These are phyloP conservation scores for Marasmius sp. DNA, from an alignment of 1,284 basidiomycete species.

Conservation along the genomic window DNA sequence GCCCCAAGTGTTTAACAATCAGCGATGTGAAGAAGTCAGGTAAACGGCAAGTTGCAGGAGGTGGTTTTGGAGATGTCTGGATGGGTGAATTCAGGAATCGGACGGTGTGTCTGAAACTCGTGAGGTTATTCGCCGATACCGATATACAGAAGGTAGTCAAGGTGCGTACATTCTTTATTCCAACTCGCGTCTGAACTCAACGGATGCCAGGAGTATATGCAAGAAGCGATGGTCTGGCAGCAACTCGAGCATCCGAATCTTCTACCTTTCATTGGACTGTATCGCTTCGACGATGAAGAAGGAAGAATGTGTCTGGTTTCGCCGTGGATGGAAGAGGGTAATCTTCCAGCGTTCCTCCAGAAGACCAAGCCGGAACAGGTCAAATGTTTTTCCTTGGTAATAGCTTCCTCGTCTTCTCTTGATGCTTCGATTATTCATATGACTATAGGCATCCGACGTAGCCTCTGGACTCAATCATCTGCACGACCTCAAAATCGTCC, in stretches of 20 bases:
- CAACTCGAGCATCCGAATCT: not conserved
- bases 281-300: not conserved
- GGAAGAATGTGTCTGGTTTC: slow-evolving; percentile 13
- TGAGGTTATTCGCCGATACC: not conserved
- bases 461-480: slow-evolving; percentile 32
- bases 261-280: not conserved
- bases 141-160: not conserved
- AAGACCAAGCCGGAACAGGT: slow-evolving; percentile 7
- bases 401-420: not conserved
- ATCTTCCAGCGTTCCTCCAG: slow-evolving; percentile 27
- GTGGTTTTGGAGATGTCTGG: slow-evolving; percentile 4
- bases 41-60: not conserved
- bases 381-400: slow-evolving; percentile 24
- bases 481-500: slow-evolving; percentile 31
- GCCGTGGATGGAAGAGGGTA: slow-evolving; percentile 34
- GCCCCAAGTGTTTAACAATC: not conserved
- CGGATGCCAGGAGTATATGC: not conserved
- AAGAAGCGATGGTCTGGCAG: slow-evolving; percentile 1
- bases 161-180: not conserved
- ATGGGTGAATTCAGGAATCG: not conserved
- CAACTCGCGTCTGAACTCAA: not conserved
- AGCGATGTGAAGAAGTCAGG: not conserved
- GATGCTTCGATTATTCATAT: not conserved
- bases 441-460: slow-evolving; percentile 25
- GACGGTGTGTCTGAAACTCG: slow-evolving; percentile 3